These are phyloP conservation scores for Citrus unshiu DNA, from an alignment of 345 rosid genomes.

Conservation along the genomic window DNA sequence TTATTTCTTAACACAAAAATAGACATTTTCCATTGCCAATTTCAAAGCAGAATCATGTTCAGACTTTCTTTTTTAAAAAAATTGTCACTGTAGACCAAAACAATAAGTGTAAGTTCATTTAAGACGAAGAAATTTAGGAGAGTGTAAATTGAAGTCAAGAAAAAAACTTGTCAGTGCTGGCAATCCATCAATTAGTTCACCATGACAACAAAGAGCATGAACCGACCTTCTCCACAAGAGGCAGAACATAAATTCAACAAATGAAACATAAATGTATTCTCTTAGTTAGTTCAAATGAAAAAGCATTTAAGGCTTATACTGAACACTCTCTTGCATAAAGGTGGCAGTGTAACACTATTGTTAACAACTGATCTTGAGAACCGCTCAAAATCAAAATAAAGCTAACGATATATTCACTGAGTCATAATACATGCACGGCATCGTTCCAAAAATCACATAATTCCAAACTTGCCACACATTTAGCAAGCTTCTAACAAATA, in stretches of 20 bases:
- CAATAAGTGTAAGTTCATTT: not conserved
- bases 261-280: not conserved
- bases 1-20: not conserved
- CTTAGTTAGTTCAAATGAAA: not conserved
- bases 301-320: slow-evolving; percentile 7
- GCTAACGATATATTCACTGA: slow-evolving; percentile 1
- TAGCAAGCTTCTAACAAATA: slow-evolving; percentile 10
- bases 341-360: not conserved
- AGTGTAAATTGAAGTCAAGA: not conserved
- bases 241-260: slow-evolving; percentile 5
- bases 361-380: slow-evolving; percentile 3
- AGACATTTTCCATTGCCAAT: not conserved
- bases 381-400: slow-evolving; percentile 4
- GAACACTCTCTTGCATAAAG: slow-evolving; percentile 11
- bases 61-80: not conserved
- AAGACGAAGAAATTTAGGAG: not conserved
- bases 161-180: not conserved
- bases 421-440: not conserved
- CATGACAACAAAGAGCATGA: not conserved
- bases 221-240: not conserved
- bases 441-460: not conserved
- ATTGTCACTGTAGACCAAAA: not conserved
- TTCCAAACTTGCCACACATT: slow-evolving; percentile 10
- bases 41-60: not conserved
- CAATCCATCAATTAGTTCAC: not conserved